Base-by-base conservation (phyloP, 1,284 basidiomycete species). In the Sporisorium scitamineum region DNA sequence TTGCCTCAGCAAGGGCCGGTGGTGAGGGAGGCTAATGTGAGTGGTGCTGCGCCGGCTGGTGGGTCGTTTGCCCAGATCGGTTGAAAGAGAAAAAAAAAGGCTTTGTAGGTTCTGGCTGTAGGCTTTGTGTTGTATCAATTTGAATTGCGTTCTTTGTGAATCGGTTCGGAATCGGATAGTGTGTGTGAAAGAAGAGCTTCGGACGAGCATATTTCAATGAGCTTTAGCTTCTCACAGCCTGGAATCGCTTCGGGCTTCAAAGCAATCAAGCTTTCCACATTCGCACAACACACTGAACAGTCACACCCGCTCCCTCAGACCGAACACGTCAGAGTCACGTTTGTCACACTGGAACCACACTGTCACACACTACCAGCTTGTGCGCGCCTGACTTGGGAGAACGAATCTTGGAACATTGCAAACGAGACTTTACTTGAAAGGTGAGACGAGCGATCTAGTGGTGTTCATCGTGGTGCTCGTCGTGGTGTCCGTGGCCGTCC, bases 1-100 rank as follows among this genome's bases (percentile, higher is more conserved):
- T 31, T 82, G n/a, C 74, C 79, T 11, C 82, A 83, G 59, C 82
- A 83, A 50, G 83, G 83, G 1, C 79, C 81, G 11, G 71, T 83
- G 13, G 78, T 84, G 26, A 65, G 82, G 20, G 77, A 76, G 60
- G 78, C 74, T 0, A 50, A 52, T 9, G 62, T 57, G 6, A 32
- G 45, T 16, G 55, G 41, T 3, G 32, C 44, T 3, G 47, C 51
- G 14, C 76, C 78, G 3, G 26, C 20, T 6, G 59, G 55, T 5
- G 76, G 78, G 20, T 41, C 59, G 5, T 45, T 76, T 39, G 78
- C 67, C 20, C 62, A 74, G 52, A 62, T 82, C 10, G 76, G 72
- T n/a, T 79, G 26, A 51, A 26, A 4, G 5, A 37, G 14, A 16
- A 39, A 8, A 39, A 39, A 8, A 8, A 18, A 1, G 18, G 8